Percentiles rank a stretch among this genome's conserved stretches.
These are phyloP conservation scores for Ophioceras dolichostomum DNA, from an alignment of 2,329 filamentous ascomycete species.

Conservation along the genomic window DNA sequence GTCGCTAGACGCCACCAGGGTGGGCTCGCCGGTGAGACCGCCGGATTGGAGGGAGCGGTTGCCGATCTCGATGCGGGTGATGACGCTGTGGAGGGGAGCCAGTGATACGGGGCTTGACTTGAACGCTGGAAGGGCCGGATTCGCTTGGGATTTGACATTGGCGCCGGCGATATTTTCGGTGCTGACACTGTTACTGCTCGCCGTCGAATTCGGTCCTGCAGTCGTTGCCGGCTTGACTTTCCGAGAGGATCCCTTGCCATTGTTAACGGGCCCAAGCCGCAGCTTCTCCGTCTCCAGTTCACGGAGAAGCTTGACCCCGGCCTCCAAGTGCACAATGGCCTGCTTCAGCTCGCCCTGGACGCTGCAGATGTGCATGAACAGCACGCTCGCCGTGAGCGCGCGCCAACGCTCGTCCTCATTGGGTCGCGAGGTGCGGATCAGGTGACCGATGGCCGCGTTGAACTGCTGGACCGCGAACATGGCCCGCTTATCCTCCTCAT, in stretches of 20 bases:
- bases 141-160: no score
- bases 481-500: not conserved
- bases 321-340: slow-evolving; percentile 5
- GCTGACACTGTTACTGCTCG: no score
- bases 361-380: slow-evolving; percentile 10
- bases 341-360: slow-evolving; percentile 8
- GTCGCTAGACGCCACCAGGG: not conserved
- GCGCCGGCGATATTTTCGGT: no score
- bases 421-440: slow-evolving; percentile 1
- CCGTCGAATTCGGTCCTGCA: not conserved
- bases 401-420: slow-evolving; percentile 4
- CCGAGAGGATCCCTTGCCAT: no score
- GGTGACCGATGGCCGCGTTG: slow-evolving; percentile 7
- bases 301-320: slow-evolving; percentile 3
- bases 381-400: slow-evolving; percentile 8
- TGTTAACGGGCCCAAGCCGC: not conserved
- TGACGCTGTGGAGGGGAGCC: not conserved
- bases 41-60: slow-evolving; percentile 2
- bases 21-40: not conserved
- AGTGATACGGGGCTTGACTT: slow-evolving; percentile 1
- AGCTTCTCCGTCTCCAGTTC: slow-evolving; percentile 3
- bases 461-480: slow-evolving; percentile 7
- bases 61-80: slow-evolving; percentile 3
- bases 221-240: no score
- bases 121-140: no score